A percentile compares a stretch with the other conserved stretches of the same genome.
Conservation (phyloP, 2,329 filamentous ascomycete species). For the Zymoseptoria passerinii region DNA sequence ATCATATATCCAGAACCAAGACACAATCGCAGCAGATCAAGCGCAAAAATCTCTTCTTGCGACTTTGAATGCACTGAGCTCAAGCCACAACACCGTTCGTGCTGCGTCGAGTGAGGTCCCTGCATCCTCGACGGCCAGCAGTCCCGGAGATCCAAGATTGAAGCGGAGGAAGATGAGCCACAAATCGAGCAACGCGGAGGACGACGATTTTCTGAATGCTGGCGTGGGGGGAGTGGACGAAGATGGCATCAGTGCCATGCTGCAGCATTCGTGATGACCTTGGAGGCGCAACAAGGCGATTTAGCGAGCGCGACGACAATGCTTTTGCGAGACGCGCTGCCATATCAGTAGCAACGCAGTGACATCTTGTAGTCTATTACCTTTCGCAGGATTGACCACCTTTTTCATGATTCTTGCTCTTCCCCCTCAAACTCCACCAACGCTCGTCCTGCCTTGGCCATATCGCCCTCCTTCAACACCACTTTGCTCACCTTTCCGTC, state of each 20-base stretch:
- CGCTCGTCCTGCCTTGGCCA: constrained; percentile 41
- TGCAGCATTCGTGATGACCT: constrained; percentile 15
- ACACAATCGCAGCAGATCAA: constrained; percentile 3
- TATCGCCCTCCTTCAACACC: constrained; percentile 41
- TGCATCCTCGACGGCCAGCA: constrained; percentile 2
- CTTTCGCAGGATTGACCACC: too few relatives aligned
- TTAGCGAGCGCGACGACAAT: not conserved
- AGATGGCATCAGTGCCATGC: constrained; percentile 27
- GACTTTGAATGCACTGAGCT: constrained; percentile 18
- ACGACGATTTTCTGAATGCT: constrained; percentile 27
- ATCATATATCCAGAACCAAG: not conserved
- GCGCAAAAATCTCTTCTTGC: constrained; percentile 21
- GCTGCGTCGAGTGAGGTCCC: constrained; percentile 13
- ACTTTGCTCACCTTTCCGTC: constrained; percentile 41
- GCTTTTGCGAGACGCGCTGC: too few relatives aligned
- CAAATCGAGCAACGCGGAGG: constrained; percentile 15
- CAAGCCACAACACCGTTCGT: constrained; percentile 17
- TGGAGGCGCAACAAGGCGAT: too few relatives aligned
- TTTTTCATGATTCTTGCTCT: constrained; percentile 5
- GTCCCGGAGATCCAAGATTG: constrained; percentile 25
- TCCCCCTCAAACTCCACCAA: constrained; percentile 37
- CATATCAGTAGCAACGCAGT: too few relatives aligned
- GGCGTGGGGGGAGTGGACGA: constrained; percentile 25
- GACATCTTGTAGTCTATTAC: too few relatives aligned
- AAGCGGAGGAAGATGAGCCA: constrained; percentile 32